Base-by-base conservation (phyloP, 2,329 filamentous ascomycete species). In the Didymella sp. region DNA sequence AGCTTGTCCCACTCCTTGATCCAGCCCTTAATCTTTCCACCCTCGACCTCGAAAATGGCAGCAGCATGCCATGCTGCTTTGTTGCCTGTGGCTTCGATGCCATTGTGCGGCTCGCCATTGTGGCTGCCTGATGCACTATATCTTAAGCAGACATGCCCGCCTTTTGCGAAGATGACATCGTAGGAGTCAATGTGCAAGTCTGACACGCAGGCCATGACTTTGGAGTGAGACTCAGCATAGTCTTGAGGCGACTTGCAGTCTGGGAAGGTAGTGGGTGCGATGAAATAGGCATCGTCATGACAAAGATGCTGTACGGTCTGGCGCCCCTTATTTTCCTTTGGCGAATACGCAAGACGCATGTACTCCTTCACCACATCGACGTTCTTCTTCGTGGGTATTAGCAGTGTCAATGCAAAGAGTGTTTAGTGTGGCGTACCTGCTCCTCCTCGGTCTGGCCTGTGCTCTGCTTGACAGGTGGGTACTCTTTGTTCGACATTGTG, bases 331-430 rank as follows among this genome's bases (percentile, higher is more conserved):
- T 77, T 76, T 43, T 74, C 57, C 21, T 59, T 69, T 0, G 75
- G 76, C 2, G 72, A 74, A 59, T 77, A 77, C 28, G 74, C 70
- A 38, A 77, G 73, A 25, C 67, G 61, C 75, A 76, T 76, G 64
- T 76, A 77, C 38, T 76, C 60, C 58, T 76, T 75, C 37, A 66
- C 74, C 13, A 72, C 44, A 40, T 60, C 59, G 43, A 77, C 73
- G 52, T 31, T 31, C 28, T 31, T 31, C 28, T 31, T 31, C 12
- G 28, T 31, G 28, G 28, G 12, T 15, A 31, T 13, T 31, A 31
- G 28, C 28, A 11, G 28, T 15, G 15, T 31, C 6, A 8, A 13
- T 13, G 28, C 28, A 11, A 31, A 15, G 12, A 31, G 12, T 31
- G 28, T 15, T 11, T 13, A 2, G 12, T 28, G 27, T 28, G 12